Base-by-base conservation (phyloP, 306 rosid genomes). In the Sicyos baderoa region DNA sequence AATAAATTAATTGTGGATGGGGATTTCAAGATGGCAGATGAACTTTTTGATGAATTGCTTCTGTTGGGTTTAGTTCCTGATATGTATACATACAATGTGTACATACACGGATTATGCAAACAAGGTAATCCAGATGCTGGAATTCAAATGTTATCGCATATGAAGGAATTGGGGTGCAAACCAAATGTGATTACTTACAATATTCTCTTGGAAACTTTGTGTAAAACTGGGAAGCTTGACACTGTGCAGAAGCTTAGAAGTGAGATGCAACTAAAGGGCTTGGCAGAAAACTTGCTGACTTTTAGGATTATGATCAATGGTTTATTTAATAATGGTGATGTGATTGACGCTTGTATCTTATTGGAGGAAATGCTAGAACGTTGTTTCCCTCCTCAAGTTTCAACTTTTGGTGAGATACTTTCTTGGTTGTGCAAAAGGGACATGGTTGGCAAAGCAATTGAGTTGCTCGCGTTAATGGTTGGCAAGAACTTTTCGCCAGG, bases 31-130 rank as follows among this genome's bases (percentile, higher is more conserved):
- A 82, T 61, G 62, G 84, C 87, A 14, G 89, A 83, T 70, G 79
- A 83, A 68, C 75, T 87, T 73, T 87, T 89, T 45, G 92, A 92
- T 76, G 95, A 91, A 77, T 71, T 89, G 82, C 85, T 89, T 67
- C 83, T 92, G 9, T 79, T 82, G 44, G 95, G 97, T 42, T 81
- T 87, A 44, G 62, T 87, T 75, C 95, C 96, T 65, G 83, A 89
- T 78, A 64, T 83, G 45, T 83, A 79, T 83, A 83, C 92, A 23
- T 87, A 89, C 27, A 87, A 84, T 32, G 89, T 86, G 78, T 89
- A 81, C 22, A 78, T 89, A 67, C 77, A 75, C 76, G 95, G 90
- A 69, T 79, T 91, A 79, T 85, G 90, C 80, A 84, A 87, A 77
- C 85, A 84, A 81, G 79, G 77, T 23, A 79, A 86, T 11, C 62